Evolutionary conservation across 495 filamentous ascomycete species (phyloP), one percentile per base, ranked within the genome.

Genomic region (Clohesyomyces aquaticus): DNA sequence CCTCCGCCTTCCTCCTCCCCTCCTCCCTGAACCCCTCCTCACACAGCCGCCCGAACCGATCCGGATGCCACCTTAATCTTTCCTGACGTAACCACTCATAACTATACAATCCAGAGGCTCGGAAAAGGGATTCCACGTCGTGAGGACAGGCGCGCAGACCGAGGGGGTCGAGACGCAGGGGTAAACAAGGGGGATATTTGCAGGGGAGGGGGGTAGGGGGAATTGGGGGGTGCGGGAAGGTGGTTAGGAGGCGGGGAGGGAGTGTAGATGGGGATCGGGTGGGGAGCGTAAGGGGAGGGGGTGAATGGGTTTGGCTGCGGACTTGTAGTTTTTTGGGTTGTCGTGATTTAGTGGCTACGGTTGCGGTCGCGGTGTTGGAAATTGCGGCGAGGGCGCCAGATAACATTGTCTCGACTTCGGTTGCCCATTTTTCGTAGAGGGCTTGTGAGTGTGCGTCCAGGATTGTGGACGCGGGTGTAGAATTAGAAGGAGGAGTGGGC

Each of bases 51-150:
- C 58, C 67, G 52, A 70, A 70, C 35, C 59, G 62, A 59, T 70
- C 67, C 0, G 62, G 67, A 60, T 70, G 67, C 67, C 67, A 70
- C 21, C 67, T 49, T 22, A 70, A 32, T 18, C 67, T 27, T 58
- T 70, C 67, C 41, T 66, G 62, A 14, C 59, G 43, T 26, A 70
- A 48, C 62, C 62, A 70, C 41, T 63, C 67, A 45, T 45, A 55
- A 22, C 63, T 63, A 29, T 70, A 70, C 22, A 50, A 14, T 18
- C 63, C 67, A 0, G 58, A 63, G 2, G 62, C 67, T 2, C 67
- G 46, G 23, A 70, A 48, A 3, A 63, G 46, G 0, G 43, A 11
- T 41, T 70, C 67, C 16, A 70, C 59, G 29, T 70, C 67, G 25
- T 70, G 67, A 23, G 54, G 55, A 29, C 67, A 70, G 3, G 67